Evolutionary conservation across 2,329 filamentous ascomycete species (phyloP), one percentile per base, ranked within the genome.

Genomic region (Rugonectria rugulosa): DNA sequence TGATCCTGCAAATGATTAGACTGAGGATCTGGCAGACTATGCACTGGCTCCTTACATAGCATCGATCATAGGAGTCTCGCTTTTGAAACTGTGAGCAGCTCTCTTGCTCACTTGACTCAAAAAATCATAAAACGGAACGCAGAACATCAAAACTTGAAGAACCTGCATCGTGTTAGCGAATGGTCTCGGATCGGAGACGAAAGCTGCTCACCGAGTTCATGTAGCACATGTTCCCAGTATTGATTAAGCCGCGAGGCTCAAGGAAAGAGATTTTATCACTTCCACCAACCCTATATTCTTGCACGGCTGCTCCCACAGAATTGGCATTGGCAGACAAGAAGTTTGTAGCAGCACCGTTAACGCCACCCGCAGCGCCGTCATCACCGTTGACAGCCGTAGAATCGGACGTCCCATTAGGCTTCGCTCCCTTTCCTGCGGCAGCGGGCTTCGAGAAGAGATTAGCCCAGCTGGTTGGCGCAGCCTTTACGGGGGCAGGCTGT

Each of bases 151-250:
- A 71, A 96, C 90, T 88, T 99, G 95, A 63, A 99, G 83, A 73
- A 98, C 88, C 92, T 97, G 63, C 7, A 36, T 7, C 7, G 31
- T 24, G 64, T 83, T 69, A 82, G 75, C 14, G n/a, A 3, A 3
- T 26, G 3, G 17, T 5, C 14, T 12, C 27, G 5, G 1, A 20
- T 27, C 12, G 6, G 3, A 38, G 9, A 14, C n/a, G 11, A 4
- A n/a, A 12, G 4, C 6, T 24, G 78, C 91, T 77, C 82, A 97
- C 94, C 61, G 95, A 97, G 79, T 98, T 99, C 95, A 99, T 98
- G 77, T 99, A 99, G 76, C 95, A 99, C 91, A 98, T 96, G 72
- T 99, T 98, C 44, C 95, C 95, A 34, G 94, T 96, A 76, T 99
- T 99, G 64, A 97, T 90, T 69, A 99, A 83, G 43, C 95, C 95